Percentiles rank a stretch among this genome's conserved stretches.
These are phyloP conservation scores for Starmerella geochares DNA, from an alignment of 805 yeast species.

Conservation along the genomic window DNA sequence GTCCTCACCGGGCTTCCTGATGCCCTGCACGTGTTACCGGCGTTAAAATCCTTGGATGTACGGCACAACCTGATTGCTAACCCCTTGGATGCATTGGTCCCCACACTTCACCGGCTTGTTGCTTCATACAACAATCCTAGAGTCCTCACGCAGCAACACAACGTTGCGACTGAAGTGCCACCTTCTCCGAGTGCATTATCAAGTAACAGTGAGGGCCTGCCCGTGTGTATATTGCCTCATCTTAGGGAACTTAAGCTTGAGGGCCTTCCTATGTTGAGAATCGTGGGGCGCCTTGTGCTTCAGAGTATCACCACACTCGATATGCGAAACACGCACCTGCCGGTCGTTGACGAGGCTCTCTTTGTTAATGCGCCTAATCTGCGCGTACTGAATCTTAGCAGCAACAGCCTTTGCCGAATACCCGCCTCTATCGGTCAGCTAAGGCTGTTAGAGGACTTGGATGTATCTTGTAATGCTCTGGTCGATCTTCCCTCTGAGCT, in stretches of 20 bases:
- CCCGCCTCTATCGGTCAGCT: constrained; percentile 60
- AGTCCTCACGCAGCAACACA: constrained; percentile 2
- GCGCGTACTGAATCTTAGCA: constrained; percentile 65
- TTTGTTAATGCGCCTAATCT: constrained; percentile 52
- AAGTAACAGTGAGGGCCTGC: not conserved
- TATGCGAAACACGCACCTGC: constrained; percentile 69
- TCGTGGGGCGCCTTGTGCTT: constrained; percentile 8
- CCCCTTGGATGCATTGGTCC: constrained; percentile 31
- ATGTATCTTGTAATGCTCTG: constrained; percentile 64
- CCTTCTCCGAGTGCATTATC: not conserved
- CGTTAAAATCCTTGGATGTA: constrained; percentile 63
- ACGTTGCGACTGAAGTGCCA: not conserved
- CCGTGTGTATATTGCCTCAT: not conserved
- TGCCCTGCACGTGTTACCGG: constrained; percentile 47
- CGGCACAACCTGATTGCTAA: constrained; percentile 44
- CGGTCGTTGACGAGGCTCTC: constrained; percentile 58
- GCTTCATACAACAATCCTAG: constrained; percentile 25
- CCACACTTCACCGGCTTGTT: constrained; percentile 23
- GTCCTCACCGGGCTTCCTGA: constrained; percentile 52
- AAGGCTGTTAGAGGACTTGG: constrained; percentile 50
- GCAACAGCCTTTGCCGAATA: constrained; percentile 67
- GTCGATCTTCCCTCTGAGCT: constrained; percentile 59
- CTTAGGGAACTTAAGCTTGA: constrained; percentile 10
- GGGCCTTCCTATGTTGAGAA: constrained; percentile 7
- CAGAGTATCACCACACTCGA: constrained; percentile 41